Conservation (phyloP, 768 basidiomycete species). For the Auriculariales sp. region DNA sequence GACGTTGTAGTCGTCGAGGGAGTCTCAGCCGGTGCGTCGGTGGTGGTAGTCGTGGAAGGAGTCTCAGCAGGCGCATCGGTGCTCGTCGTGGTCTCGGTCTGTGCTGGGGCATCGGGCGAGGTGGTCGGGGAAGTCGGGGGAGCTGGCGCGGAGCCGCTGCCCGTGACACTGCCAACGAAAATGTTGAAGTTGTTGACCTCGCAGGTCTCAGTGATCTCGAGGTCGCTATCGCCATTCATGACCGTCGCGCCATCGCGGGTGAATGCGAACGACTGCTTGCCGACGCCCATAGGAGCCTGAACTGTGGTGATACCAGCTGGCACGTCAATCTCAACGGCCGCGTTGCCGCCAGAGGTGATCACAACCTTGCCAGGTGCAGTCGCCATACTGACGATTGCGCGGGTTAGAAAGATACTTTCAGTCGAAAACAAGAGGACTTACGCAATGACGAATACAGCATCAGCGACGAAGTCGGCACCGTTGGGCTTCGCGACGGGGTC, state of each 20-base stretch:
- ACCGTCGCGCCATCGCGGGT: not conserved
- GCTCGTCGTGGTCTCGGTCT: not conserved
- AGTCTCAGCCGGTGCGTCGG: not conserved
- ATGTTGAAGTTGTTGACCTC: constrained; percentile 2
- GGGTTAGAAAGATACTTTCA: no score
- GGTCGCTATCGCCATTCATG: not conserved
- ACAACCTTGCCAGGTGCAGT: not conserved
- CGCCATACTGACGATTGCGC: no score
- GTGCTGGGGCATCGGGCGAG: no score
- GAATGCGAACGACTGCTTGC: constrained; percentile 1
- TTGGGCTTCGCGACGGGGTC: not conserved
- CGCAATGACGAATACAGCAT: not conserved
- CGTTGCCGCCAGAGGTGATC: not conserved
- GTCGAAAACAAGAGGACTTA: no score
- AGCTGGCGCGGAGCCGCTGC: not conserved
- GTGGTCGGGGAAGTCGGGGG: not conserved
- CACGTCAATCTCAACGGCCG: not conserved
- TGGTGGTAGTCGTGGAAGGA: not conserved
- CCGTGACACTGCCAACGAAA: not conserved
- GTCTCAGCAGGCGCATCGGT: not conserved
- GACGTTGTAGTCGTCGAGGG: not conserved
- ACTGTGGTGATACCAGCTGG: not conserved
- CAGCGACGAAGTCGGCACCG: not conserved
- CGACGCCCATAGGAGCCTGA: not conserved
- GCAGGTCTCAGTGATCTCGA: not conserved